phyloP scores from a whole-genome alignment of 768 basidiomycete genomes.

The Pleurotus giganteus region DNA sequence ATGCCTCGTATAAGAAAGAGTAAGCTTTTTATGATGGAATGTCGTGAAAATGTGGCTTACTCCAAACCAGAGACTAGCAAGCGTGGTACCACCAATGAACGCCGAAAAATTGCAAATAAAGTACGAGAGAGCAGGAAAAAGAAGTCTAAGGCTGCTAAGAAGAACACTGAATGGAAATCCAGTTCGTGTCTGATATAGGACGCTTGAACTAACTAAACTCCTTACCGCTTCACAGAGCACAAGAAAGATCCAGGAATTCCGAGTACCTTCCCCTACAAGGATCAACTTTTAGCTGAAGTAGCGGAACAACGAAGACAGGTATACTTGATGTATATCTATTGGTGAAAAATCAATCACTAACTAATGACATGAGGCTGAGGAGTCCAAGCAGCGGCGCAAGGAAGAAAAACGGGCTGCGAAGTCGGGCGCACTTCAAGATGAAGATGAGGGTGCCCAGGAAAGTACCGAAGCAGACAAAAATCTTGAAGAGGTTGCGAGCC shows the following conservation, averaged over 20 bases:
- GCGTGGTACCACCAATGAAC: conserved; percentile 69
- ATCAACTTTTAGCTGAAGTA: conserved; percentile 89
- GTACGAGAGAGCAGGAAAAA: conserved; percentile 77
- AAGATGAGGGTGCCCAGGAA: conserved; percentile 26
- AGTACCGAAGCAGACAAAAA: conserved; percentile 26
- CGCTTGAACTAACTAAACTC: neutral
- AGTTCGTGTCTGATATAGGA: conserved; percentile 47
- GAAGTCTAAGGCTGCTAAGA: conserved; percentile 69
- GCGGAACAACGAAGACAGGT: conserved; percentile 78
- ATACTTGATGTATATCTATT: too few species aligned
- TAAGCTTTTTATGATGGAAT: conserved; percentile 24
- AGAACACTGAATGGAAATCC: conserved; percentile 84
- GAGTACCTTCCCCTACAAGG: conserved; percentile 91
- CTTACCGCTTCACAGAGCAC: conserved; percentile 45
- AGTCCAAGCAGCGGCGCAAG: conserved; percentile 68
- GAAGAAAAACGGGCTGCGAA: conserved; percentile 55
- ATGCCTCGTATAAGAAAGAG: conserved; percentile 77
- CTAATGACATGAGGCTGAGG: conserved; percentile 65
- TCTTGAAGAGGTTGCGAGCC: conserved; percentile 44
- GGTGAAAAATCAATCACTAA: too few species aligned
- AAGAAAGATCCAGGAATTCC: conserved; percentile 93
- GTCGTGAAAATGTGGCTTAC: conserved; percentile 11
- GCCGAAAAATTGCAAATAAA: conserved; percentile 73
- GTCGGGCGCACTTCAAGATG: conserved; percentile 17
- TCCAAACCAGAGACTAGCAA: conserved; percentile 73